Base-by-base conservation (phyloP, 345 rosid species). In the Moricandia arvensis region DNA sequence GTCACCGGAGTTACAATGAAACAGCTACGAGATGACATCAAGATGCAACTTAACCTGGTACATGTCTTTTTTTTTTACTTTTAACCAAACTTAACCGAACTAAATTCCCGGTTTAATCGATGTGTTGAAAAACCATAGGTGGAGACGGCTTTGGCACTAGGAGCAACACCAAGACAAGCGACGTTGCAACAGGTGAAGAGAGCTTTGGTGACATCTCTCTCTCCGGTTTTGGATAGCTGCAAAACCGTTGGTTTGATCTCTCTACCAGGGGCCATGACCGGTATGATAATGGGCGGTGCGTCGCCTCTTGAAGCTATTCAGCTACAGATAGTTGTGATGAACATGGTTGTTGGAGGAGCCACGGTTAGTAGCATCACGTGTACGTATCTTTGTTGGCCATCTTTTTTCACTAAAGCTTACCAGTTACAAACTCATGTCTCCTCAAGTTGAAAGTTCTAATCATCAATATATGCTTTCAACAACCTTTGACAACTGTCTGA, bases 211-310 rank as follows among this genome's bases (percentile, higher is more conserved):
- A 89, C 90, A 5, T 91, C 97, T 4, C 85, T 94, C 0, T 94
- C 98, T 13, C 97, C 97, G 0, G 93, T 91, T 5, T 49, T 94
- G 12, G 98, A 91, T 87, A 90, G 85, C 73, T 95, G 96, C 0
- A 94, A 94, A 81, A 91, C 97, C 0, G 98, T 94, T 11, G 97
- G 97, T 21, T 85, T 94, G 53, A 91, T 91, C 24, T 90, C 96
- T 0, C 84, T 91, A 37, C 98, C 98, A 0, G 97, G 97, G 0
- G 97, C 98, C 0, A 94, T 91, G 97, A 94, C 97, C 0, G 92
- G 96, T 15, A 87, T 94, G 69, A 94, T 94, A 69, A 91, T 94
- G 98, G 98, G 97, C 3, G 98, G 98, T 33, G 92, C 98, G 7
- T 90, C 97, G 4, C 96, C 97, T 0, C 69, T 89, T 0, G 96